A percentile compares a stretch with the other conserved stretches of the same genome.
Conservation (phyloP, 1,284 basidiomycete genomes). For the Cryptococcus sp. region DNA sequence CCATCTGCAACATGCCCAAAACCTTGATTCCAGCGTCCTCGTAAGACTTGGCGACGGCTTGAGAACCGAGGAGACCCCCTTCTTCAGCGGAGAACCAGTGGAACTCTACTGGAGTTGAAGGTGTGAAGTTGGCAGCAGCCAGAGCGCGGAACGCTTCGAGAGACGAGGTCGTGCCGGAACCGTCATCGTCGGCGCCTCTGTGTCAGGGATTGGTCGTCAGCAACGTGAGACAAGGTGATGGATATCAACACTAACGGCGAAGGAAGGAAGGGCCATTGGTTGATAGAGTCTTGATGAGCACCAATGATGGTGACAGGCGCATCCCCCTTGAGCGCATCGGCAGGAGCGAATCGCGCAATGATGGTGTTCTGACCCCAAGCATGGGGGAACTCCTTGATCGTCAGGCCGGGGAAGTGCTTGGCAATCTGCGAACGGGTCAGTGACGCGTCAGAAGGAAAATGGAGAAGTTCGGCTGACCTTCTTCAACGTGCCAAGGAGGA, state of each 20-base stretch:
- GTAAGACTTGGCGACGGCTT: slow-evolving; percentile 83
- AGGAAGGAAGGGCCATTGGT: slow-evolving; percentile 81
- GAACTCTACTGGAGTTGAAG: slow-evolving; percentile 77
- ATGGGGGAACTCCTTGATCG: slow-evolving; percentile 78
- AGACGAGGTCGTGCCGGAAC: slow-evolving; percentile 87
- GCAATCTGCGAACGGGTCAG: slow-evolving; percentile 62
- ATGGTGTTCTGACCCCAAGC: slow-evolving; percentile 91
- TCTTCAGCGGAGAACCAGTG: slow-evolving; percentile 97
- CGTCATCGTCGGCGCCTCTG: slow-evolving; percentile 71
- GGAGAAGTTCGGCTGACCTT: slow-evolving; percentile 58
- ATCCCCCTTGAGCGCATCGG: slow-evolving; percentile 34
- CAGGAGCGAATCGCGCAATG: slow-evolving; percentile 61
- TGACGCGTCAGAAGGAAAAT: neutral
- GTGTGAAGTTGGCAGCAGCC: slow-evolving; percentile 73
- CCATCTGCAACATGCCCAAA: slow-evolving; percentile 82
- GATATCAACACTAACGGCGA: slow-evolving; percentile 68
- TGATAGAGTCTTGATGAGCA: slow-evolving; percentile 91
- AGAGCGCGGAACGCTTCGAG: slow-evolving; percentile 85
- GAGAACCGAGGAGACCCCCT: slow-evolving; percentile 90
- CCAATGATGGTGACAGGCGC: slow-evolving; percentile 63
- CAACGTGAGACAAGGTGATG: neutral
- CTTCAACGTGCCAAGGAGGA: slow-evolving; percentile 72
- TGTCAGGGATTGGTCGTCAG: slow-evolving; percentile 15
- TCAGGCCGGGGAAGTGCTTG: slow-evolving; percentile 63
- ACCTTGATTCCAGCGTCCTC: slow-evolving; percentile 66